phyloP scores from a whole-genome alignment of 2,329 filamentous ascomycete species.

The Botrytis squamosa region DNA sequence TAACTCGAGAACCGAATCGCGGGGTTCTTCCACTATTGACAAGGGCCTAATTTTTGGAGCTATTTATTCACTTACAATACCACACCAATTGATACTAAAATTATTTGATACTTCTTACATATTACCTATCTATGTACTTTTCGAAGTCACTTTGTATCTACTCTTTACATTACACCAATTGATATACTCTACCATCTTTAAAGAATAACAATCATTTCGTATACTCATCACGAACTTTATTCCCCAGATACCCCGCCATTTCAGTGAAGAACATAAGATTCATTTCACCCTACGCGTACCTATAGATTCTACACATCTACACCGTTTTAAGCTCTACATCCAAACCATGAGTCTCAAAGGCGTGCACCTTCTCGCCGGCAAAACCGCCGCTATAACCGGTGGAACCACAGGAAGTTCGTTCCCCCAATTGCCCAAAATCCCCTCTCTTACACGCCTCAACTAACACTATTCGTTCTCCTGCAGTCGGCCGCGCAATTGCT shows the following conservation, averaged over 20 bases:
- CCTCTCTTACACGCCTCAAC: not conserved
- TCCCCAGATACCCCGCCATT: not conserved
- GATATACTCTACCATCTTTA: not conserved
- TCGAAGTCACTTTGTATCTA: not conserved
- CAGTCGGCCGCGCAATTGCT: slow-evolving; percentile 79
- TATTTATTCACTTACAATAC: not conserved
- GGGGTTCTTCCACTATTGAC: slow-evolving; percentile 23
- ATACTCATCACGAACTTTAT: not conserved
- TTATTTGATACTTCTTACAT: not conserved
- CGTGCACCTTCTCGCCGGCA: slow-evolving; percentile 14
- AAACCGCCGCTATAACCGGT: slow-evolving; percentile 22
- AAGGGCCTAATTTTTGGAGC: slow-evolving; percentile 1
- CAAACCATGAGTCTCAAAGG: not conserved
- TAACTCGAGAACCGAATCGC: slow-evolving; percentile 29
- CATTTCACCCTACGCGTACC: not conserved
- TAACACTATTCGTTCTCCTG: not conserved
- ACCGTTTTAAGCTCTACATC: not conserved
- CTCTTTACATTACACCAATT: not conserved
- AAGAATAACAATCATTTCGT: not conserved
- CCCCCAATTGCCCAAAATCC: slow-evolving; percentile 41
- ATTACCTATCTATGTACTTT: not conserved
- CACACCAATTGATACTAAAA: not conserved
- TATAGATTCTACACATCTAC: not conserved
- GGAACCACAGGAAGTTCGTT: slow-evolving; percentile 22
- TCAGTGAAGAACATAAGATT: not conserved